Conservation (phyloP, 2,329 filamentous ascomycete genomes). For the Chaetomiaceae sp. region DNA sequence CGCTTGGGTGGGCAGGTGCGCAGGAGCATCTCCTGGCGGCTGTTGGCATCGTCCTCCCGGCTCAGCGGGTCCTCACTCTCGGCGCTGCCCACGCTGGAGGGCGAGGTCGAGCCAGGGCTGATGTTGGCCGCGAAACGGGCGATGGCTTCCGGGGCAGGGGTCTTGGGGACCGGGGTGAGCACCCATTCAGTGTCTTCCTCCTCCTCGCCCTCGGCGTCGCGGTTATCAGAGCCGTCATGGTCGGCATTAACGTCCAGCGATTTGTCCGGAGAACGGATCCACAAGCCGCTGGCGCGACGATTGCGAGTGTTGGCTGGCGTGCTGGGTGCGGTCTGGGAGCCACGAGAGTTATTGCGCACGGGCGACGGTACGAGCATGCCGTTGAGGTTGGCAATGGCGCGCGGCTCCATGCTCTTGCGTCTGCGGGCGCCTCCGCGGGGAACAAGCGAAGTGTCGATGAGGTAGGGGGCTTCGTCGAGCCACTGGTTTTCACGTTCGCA, state of each 20-base stretch:
- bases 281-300: conserved; percentile 51
- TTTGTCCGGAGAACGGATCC: conserved; percentile 53
- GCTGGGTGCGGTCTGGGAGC: conserved; percentile 39
- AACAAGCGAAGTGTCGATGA: conserved; percentile 61
- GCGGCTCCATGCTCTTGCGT: conserved; percentile 78
- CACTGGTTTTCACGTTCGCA: conserved; percentile 73
- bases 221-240: conserved; percentile 29
- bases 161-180: conserved; percentile 55
- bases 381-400: conserved; percentile 63
- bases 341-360: conserved; percentile 35
- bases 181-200: conserved; percentile 40
- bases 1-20: conserved; percentile 54
- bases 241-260: conserved; percentile 28
- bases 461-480: conserved; percentile 68
- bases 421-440: conserved; percentile 68
- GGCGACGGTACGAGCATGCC: conserved; percentile 52
- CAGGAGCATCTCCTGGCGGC: conserved; percentile 40
- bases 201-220: conserved; percentile 36
- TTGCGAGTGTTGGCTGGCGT: conserved; percentile 42
- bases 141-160: conserved; percentile 52
- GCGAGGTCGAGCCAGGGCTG: conserved; percentile 31
- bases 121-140: conserved; percentile 48
- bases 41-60: conserved; percentile 29
- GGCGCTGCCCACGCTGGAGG: conserved; percentile 4
- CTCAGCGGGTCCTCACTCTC: conserved; percentile 1